phyloP scores from a whole-genome alignment of 768 basidiomycete genomes.

The Boletus reticulatus region DNA sequence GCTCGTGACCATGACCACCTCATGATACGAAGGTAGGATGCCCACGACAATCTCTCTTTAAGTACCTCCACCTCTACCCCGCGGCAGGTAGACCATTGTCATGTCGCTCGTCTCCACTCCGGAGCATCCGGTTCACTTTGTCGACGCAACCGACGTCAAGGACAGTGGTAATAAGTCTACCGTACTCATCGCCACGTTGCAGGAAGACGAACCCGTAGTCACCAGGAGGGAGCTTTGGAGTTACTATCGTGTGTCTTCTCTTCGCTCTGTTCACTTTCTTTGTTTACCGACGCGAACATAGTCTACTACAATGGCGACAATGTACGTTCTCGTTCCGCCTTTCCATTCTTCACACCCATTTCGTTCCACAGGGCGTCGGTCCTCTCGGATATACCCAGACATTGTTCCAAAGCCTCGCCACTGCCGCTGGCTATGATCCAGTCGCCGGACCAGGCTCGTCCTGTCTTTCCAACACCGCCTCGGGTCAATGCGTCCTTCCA shows the following conservation, averaged over 20 bases:
- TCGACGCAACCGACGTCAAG: constrained; percentile 8
- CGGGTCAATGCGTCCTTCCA: constrained; percentile 74
- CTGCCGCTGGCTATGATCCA: constrained; percentile 73
- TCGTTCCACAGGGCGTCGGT: constrained; percentile 55
- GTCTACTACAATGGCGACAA: constrained; percentile 85
- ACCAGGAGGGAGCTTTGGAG: constrained; percentile 76
- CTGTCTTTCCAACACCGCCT: constrained; percentile 51
- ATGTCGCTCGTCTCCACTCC: constrained; percentile 15
- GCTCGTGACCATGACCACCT: too few relatives aligned
- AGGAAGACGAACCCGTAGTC: constrained; percentile 62
- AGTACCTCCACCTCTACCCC: background rate
- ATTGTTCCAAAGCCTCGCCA: constrained; percentile 69
- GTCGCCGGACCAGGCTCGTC: constrained; percentile 65
- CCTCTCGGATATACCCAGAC: constrained; percentile 70
- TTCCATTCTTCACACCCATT: background rate
- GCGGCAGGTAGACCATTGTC: background rate
- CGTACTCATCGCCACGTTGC: constrained; percentile 39
- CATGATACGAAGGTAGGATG: too few relatives aligned
- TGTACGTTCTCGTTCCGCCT: constrained; percentile 34
- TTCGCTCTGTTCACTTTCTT: background rate
- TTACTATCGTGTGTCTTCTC: constrained; percentile 54
- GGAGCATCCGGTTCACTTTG: background rate
- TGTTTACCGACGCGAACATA: constrained; percentile 24
- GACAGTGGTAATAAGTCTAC: constrained; percentile 15
- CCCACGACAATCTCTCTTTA: background rate